Conservation (phyloP, 2,329 filamentous ascomycete genomes). For the Clarireedia paspali region DNA sequence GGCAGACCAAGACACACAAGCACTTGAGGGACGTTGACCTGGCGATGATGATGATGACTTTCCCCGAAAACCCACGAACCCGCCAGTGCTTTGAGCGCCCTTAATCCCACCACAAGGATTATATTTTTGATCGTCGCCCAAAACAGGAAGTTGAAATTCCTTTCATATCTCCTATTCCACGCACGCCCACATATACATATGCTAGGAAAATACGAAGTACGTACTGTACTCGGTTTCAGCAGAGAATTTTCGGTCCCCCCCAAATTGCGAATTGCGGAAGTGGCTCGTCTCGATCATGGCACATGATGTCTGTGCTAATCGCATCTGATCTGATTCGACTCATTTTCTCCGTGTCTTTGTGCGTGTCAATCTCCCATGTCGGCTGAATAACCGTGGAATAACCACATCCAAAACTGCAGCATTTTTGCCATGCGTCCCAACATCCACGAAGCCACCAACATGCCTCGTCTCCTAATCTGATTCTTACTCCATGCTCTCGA, state of each 20-base stretch:
- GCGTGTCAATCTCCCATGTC: too few species aligned
- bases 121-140: background rate
- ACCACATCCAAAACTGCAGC: background rate
- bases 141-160: slow-evolving; percentile 3
- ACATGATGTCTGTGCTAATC: too few species aligned
- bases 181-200: too few species aligned
- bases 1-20: background rate
- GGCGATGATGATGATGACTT: background rate
- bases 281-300: too few species aligned
- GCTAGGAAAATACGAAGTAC: background rate
- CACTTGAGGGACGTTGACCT: slow-evolving; percentile 1
- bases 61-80: background rate
- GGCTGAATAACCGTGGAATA: background rate
- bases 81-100: background rate
- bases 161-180: background rate
- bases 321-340: too few species aligned
- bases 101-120: background rate
- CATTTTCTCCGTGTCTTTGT: too few species aligned
- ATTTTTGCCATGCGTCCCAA: slow-evolving; percentile 1
- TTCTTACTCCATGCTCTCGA: background rate
- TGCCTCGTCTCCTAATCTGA: background rate
- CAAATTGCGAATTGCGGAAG: too few species aligned
- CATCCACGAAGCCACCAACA: slow-evolving; percentile 3
- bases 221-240: background rate
- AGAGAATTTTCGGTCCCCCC: background rate